Evolutionary conservation across 2,329 filamentous ascomycete genomes (phyloP).

Genomic region (Xylariales sp.): DNA sequence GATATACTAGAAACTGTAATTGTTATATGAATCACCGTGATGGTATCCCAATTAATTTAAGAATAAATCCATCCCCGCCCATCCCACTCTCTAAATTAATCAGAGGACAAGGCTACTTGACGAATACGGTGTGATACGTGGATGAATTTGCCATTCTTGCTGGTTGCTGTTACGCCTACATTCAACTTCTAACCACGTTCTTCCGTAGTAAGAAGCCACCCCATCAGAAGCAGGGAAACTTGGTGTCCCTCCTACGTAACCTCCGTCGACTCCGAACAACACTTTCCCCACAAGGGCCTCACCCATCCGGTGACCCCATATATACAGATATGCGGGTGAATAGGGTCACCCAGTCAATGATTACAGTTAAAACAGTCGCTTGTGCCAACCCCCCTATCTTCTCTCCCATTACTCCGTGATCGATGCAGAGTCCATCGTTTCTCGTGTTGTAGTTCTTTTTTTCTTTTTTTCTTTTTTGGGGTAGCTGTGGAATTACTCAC

Average conservation of each 20-base stretch:
- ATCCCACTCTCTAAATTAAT: not conserved
- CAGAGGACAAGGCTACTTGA: not conserved
- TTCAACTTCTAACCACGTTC: constrained; percentile 3
- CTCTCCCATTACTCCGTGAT: constrained; percentile 41
- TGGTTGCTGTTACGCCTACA: not conserved
- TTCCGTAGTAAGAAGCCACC: not conserved
- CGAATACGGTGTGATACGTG: not conserved
- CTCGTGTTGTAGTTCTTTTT: not conserved
- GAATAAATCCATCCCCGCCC: not conserved
- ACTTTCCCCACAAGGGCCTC: not conserved
- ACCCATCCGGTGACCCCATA: constrained; percentile 12
- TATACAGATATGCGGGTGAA: constrained; percentile 27
- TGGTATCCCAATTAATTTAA: not conserved
- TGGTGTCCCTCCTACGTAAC: not conserved
- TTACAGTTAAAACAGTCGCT: constrained; percentile 35
- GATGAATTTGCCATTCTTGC: constrained; percentile 3
- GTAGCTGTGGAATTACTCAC: constrained; percentile 17
- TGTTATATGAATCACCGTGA: no score
- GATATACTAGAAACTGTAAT: not conserved
- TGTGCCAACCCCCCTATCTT: constrained; percentile 29
- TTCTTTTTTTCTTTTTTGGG: no score
- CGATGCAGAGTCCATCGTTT: constrained; percentile 39
- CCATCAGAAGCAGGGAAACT: not conserved
- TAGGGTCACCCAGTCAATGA: constrained; percentile 1
- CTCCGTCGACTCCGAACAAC: not conserved